Base-by-base conservation (phyloP, 2,329 filamentous ascomycete genomes). In the Aspergillus fijiensis region DNA sequence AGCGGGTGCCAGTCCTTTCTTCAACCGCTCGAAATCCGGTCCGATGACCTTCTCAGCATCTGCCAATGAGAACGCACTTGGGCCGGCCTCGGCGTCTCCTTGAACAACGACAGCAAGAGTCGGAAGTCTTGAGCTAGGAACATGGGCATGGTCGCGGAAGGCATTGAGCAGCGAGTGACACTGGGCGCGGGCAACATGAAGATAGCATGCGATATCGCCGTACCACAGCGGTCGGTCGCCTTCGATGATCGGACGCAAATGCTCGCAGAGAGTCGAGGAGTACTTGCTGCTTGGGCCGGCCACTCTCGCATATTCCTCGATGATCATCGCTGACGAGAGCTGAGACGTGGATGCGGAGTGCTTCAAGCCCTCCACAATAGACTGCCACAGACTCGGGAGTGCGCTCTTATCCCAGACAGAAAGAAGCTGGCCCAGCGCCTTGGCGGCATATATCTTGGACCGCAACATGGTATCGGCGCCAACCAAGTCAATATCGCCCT, bases 401-500 rank as follows among this genome's bases (percentile, higher is more conserved):
- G 71, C 79, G 33, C 84, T 74, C 53, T 76, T 76, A n/a, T 92
- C 90, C 73, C 96, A 89, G 42, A 87, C 77, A 16, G 89, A 87
- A 80, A 99, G 90, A 48, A 96, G 84, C 65, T 91, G 84, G 35
- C 94, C 95, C 76, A 99, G 87, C 2, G 95, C 95, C 70, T 85
- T 87, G 21, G 94, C 91, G 12, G 93, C 91, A 60, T 87, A 90
- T n/a, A 96, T 89, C 66, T 94, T 90, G 7, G 93, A 96, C 62
- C 94, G 87, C 53, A 98, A 87, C 75, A 99, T 86, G 6, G 88
- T 88, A 61, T 99, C 95, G 69, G 90, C 85, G 33, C 95, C 93
- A 27, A 99, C 93, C 48, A 99, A 82, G 71, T 99, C 96, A 51
- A 98, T 89, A 70, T 99, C 96, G 55, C 96, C 95, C 72, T 94